A percentile compares a stretch with the other conserved stretches of the same genome.
phyloP scores from a whole-genome alignment of 2,329 filamentous ascomycete genomes.

The Diaporthe helianthi region DNA sequence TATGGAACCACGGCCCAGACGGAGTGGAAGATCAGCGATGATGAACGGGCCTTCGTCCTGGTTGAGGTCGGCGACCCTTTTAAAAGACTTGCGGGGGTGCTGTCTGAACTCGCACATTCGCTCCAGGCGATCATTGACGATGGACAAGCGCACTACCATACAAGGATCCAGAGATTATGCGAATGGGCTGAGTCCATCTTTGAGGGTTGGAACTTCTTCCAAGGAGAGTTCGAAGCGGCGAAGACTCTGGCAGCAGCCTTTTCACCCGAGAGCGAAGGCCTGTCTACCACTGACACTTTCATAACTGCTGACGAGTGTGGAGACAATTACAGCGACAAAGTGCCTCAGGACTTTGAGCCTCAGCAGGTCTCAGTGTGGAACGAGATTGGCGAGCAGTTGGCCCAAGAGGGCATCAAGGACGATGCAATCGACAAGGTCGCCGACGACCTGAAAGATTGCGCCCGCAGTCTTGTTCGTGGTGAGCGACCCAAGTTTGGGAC shows the following conservation, averaged over 20 bases:
- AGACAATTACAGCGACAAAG: background rate
- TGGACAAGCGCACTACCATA: background rate
- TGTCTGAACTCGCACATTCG: background rate
- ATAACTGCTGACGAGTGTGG: background rate
- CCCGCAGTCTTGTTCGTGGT: background rate
- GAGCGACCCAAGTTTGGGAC: background rate
- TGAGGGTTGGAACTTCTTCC: background rate
- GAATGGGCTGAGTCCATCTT: slow-evolving; percentile 5
- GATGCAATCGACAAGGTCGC: background rate
- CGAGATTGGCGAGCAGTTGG: background rate
- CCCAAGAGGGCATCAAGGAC: background rate
- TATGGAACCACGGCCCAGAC: background rate
- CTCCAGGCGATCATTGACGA: background rate
- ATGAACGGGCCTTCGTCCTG: background rate
- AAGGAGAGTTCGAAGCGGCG: background rate
- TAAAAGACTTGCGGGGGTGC: background rate
- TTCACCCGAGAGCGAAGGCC: background rate
- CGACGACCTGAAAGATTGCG: background rate
- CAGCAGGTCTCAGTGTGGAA: background rate
- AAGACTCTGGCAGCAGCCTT: background rate
- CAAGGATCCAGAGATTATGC: background rate
- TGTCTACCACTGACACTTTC: too few relatives aligned
- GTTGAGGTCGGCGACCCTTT: background rate
- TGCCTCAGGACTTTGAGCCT: too few relatives aligned
- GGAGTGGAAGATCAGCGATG: background rate